A percentile compares a stretch with the other conserved stretches of the same genome.
phyloP scores from a whole-genome alignment of 2,329 filamentous ascomycete species.

The Apiospora hydei region DNA sequence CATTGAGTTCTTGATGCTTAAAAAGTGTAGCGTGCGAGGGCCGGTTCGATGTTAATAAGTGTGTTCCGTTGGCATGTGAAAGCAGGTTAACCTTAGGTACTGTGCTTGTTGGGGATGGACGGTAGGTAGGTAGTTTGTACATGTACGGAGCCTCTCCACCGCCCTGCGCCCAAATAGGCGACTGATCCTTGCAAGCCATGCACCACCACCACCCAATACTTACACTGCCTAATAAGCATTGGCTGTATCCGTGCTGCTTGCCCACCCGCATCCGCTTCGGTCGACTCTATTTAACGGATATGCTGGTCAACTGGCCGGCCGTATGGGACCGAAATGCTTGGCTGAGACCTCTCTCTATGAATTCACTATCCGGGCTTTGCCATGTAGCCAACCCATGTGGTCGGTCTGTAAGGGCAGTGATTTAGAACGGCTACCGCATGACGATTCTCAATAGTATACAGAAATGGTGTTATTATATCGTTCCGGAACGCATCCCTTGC shows the following conservation, averaged over 20 bases:
- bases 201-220: neutral
- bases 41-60: neutral
- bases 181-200: neutral
- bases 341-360: neutral
- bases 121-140: neutral
- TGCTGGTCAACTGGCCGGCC: neutral
- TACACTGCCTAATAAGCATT: neutral
- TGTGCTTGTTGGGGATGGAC: neutral
- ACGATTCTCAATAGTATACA: neutral
- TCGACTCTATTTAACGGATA: neutral
- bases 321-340: neutral
- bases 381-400: neutral
- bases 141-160: neutral
- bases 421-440: neutral
- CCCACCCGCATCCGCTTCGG: neutral
- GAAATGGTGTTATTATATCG: conserved; percentile 12
- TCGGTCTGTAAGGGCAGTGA: neutral
- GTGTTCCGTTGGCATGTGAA: neutral
- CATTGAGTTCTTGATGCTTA: conserved; percentile 7
- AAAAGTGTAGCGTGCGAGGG: conserved; percentile 13
- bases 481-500: conserved; percentile 21
- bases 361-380: neutral
- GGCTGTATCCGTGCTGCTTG: neutral
- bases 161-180: neutral
- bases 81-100: neutral